A percentile compares a stretch with the other conserved stretches of the same genome.
Evolutionary conservation across 2,329 filamentous ascomycete species (phyloP).

Genomic region (Fusarium compactum): DNA sequence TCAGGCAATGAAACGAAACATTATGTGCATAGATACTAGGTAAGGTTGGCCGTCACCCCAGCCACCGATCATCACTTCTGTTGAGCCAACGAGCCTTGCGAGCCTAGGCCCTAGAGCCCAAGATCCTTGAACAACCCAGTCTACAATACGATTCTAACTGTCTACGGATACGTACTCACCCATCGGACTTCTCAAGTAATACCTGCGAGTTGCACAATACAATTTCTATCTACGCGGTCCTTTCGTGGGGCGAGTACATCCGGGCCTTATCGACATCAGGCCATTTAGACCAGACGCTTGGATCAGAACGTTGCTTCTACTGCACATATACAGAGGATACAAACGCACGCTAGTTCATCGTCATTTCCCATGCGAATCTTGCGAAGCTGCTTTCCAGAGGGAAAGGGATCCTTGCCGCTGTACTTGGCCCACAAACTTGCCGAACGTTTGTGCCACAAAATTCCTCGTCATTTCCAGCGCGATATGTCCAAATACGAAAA

Average conservation of each 20-base stretch:
- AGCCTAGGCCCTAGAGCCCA: conserved; percentile 23
- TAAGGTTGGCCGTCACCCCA: conserved; percentile 32
- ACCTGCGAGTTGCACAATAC: conserved; percentile 22
- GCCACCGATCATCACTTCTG: conserved; percentile 40
- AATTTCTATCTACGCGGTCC: conserved; percentile 10
- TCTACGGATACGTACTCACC: conserved; percentile 4
- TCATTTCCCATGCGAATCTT: conserved; percentile 44
- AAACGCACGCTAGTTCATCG: conserved; percentile 30
- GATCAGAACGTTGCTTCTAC: conserved; percentile 40
- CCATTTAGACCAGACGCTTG: conserved; percentile 33
- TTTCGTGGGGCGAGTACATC: conserved; percentile 25
- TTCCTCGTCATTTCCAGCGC: conserved; percentile 28
- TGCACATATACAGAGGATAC: conserved; percentile 24
- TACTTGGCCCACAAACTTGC: conserved; percentile 33
- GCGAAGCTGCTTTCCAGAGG: conserved; percentile 20
- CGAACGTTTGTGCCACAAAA: conserved; percentile 32
- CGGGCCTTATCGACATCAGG: conserved; percentile 37
- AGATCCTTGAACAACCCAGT: conserved; percentile 24
- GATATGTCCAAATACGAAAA: conserved; percentile 39
- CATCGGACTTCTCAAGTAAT: conserved; percentile 10
- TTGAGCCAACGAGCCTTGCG: conserved; percentile 31
- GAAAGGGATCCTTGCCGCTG: conserved; percentile 44
- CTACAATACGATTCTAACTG: conserved; percentile 6
- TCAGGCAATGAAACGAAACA: conserved; percentile 48
- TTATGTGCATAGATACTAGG: conserved; percentile 19